These are phyloP conservation scores for Luzula sylvatica DNA, from an alignment of 176 grass and related monocot genomes.

Conservation along the genomic window DNA sequence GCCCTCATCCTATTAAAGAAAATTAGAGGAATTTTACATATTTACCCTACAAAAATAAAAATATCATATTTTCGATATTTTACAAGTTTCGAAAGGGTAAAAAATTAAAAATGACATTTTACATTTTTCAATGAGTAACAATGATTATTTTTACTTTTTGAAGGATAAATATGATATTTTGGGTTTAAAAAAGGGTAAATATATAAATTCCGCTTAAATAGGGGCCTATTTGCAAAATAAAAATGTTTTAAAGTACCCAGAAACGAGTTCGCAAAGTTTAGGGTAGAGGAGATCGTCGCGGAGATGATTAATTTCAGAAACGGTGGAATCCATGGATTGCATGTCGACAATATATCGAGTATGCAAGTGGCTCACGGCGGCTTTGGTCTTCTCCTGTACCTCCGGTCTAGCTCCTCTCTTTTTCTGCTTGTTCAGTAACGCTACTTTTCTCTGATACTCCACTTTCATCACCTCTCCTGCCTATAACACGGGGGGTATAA, in stretches of 20 bases:
- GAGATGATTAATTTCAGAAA: slow-evolving; percentile 31
- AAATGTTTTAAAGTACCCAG: slow-evolving; percentile 20
- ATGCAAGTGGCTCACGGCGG: slow-evolving; percentile 31
- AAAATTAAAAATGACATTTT: too few species aligned
- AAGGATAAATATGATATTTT: too few species aligned
- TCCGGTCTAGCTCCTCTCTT: slow-evolving; percentile 8
- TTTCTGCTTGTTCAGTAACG: slow-evolving; percentile 31
- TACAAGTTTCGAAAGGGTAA: too few species aligned
- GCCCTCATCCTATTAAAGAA: slow-evolving; percentile 48
- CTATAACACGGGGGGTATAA: neutral
- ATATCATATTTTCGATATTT: too few species aligned
- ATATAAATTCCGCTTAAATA: too few species aligned
- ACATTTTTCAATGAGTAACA: too few species aligned
- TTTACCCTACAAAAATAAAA: too few species aligned
- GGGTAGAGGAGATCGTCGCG: slow-evolving; percentile 30
- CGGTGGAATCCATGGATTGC: slow-evolving; percentile 38
- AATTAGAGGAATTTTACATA: neutral
- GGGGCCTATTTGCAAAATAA: too few species aligned
- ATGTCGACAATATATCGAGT: slow-evolving; percentile 39
- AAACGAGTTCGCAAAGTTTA: slow-evolving; percentile 26
- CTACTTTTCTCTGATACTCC: slow-evolving; percentile 31
- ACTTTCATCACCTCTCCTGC: slow-evolving; percentile 40
- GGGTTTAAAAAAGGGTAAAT: too few species aligned
- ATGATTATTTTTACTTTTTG: too few species aligned
- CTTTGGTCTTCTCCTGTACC: slow-evolving; percentile 26